Evolutionary conservation across 1,139 yeast species (phyloP), one percentile per base, ranked within the genome.

Genomic region (Kodamaea plutei): DNA sequence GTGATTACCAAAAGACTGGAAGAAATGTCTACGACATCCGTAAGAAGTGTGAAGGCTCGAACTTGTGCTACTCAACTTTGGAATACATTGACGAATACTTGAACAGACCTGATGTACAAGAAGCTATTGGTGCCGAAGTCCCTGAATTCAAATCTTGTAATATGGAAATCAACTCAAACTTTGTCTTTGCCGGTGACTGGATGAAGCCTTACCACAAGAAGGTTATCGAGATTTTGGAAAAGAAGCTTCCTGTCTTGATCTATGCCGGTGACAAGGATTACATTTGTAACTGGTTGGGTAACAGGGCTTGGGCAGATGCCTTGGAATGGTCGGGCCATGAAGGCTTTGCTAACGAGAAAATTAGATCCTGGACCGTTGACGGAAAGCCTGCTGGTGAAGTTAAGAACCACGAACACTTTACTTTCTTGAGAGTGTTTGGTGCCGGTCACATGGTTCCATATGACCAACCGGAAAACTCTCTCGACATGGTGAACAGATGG

Each of bases 21-120:
- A 78, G 82, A 59, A 89, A 91, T 54, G 95, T 88, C 31, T 91
- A 91, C 58, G 98, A 91, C 53, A 84, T 91, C 46, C 79, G 98
- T 61, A 78, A 76, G 50, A 73, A 75, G 59, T 91, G 98, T 61
- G 89, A 82, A 50, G 76, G 78, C 24, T 61, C 69, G 31, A 49
- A 46, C 37, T 72, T 89, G 48, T 91, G 98, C 62, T 91, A 91
- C 71, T 69, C 71, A 25, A 82, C 73, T 26, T 66, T 83, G 58
- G 75, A 71, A 39, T 77, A 74, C 63, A 75, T 84, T 47, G 83
- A 76, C 40, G 60, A 72, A 33, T 84, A 78, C 63, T 64, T 84
- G 64, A 84, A 84, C 68, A 69, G 66, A 54, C 78, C 73, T 14
- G 65, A 62, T 34, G 91, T 84, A 34, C 81, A 79, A 64, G 77